phyloP scores from a whole-genome alignment of 768 basidiomycete genomes.

The Russula vinacea region DNA sequence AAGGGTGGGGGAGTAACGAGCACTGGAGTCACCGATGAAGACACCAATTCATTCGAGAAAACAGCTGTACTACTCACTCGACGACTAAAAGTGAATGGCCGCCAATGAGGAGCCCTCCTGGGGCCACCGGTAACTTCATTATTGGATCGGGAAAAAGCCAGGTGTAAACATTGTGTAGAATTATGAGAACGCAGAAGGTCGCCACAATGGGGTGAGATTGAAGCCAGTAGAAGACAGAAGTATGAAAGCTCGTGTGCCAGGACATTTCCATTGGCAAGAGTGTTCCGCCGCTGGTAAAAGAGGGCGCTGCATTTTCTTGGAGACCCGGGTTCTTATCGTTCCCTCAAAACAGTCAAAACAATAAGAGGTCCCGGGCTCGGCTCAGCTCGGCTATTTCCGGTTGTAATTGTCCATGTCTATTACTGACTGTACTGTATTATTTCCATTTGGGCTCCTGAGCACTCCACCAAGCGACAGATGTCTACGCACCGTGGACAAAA shows the following conservation, averaged over 20 bases:
- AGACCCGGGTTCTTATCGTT: neutral
- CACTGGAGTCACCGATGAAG: slow-evolving; percentile 11
- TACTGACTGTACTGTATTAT: too few species aligned
- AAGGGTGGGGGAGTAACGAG: slow-evolving; percentile 13
- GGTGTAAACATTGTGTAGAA: slow-evolving; percentile 14
- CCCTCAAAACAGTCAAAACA: too few species aligned
- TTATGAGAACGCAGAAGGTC: neutral
- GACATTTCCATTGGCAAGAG: neutral
- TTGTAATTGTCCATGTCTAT: neutral
- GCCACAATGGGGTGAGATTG: slow-evolving; percentile 19
- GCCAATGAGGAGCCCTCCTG: slow-evolving; percentile 13
- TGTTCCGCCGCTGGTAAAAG: neutral
- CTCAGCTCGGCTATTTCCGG: slow-evolving; percentile 1
- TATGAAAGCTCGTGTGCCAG: neutral
- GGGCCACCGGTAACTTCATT: slow-evolving; percentile 21
- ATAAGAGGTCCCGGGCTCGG: too few species aligned
- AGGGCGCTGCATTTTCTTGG: neutral
- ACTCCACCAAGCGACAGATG: too few species aligned
- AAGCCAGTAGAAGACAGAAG: slow-evolving; percentile 5
- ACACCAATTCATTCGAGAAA: neutral
- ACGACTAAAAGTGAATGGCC: slow-evolving; percentile 14
- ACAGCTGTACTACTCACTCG: slow-evolving; percentile 10
- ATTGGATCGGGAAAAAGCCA: slow-evolving; percentile 25
- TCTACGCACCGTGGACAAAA: too few species aligned
- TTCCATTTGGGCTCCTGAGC: too few species aligned